Evolutionary conservation across 441 rosid genomes (phyloP).

Genomic region (Francoa sonchifolia): DNA sequence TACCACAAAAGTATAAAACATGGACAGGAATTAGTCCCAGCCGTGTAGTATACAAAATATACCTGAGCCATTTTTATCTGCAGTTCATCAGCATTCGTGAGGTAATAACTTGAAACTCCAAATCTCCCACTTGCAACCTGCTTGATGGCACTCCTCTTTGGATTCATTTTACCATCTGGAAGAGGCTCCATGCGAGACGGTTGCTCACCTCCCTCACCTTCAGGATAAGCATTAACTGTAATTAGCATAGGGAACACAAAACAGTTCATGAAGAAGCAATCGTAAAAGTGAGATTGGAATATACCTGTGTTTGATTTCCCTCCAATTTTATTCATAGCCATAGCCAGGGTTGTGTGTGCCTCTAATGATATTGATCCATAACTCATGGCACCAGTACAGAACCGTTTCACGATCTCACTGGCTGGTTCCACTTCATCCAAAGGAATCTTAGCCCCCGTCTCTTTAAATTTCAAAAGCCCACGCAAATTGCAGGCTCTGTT

Average conservation of each 20-base stretch:
- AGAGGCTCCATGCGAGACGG: conserved; percentile 97
- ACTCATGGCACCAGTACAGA: conserved; percentile 99
- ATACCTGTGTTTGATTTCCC: conserved; percentile 99
- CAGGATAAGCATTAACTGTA: too few relatives aligned
- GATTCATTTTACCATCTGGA: conserved; percentile 84
- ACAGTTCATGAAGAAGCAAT: too few relatives aligned
- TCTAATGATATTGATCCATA: conserved; percentile 97
- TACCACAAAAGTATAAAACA: neutral
- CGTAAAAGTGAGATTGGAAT: too few relatives aligned
- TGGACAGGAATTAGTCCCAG: neutral
- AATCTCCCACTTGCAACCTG: conserved; percentile 99
- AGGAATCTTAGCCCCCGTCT: conserved; percentile 45
- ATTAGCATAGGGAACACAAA: too few relatives aligned
- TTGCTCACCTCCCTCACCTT: conserved; percentile 99
- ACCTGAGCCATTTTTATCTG: conserved; percentile 99
- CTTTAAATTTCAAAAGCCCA: conserved; percentile 86
- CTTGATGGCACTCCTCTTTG: conserved; percentile 96
- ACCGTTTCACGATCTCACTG: conserved; percentile 94
- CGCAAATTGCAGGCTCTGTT: conserved; percentile 91
- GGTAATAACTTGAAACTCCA: conserved; percentile 97
- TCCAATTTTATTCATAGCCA: conserved; percentile 96
- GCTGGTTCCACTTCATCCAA: conserved; percentile 93
- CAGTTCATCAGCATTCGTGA: conserved; percentile 93
- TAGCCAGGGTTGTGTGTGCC: conserved; percentile 83
- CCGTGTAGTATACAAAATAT: conserved; percentile 10